Evolutionary conservation across 257 asterid species (phyloP).

Genomic region (Plantago elongata): DNA sequence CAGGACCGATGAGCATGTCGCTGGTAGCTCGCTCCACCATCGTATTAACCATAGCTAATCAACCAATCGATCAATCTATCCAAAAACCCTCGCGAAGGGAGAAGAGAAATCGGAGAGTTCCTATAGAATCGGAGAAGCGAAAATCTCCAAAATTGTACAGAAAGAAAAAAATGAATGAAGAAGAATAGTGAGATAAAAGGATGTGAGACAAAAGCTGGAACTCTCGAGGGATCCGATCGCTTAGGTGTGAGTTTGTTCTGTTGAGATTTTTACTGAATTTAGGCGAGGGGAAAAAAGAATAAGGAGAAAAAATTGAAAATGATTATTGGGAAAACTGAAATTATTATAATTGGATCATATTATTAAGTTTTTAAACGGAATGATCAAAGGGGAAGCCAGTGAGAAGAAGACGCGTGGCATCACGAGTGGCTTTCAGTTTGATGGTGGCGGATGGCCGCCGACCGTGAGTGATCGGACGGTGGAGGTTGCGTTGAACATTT

Average conservation of each 20-base stretch:
- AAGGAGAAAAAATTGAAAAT: background rate
- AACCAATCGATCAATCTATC: slow-evolving; percentile 20
- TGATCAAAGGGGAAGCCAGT: slow-evolving; percentile 12
- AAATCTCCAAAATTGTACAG: too few species aligned
- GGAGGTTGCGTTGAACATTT: slow-evolving; percentile 19
- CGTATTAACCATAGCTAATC: slow-evolving; percentile 65
- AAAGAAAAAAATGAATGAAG: too few species aligned
- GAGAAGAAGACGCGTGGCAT: slow-evolving; percentile 27
- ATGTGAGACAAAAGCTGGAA: slow-evolving; percentile 16
- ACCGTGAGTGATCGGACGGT: slow-evolving; percentile 38
- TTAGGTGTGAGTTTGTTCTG: slow-evolving; percentile 28
- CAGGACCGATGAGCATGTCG: slow-evolving; percentile 97
- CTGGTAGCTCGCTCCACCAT: slow-evolving; percentile 97
- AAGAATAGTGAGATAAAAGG: background rate
- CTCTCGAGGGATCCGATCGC: slow-evolving; percentile 44
- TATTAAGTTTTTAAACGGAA: slow-evolving; percentile 16
- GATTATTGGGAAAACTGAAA: background rate
- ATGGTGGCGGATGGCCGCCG: slow-evolving; percentile 37
- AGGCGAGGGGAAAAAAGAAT: slow-evolving; percentile 9
- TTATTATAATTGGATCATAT: background rate
- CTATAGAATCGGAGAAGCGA: background rate
- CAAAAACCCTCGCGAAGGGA: slow-evolving; percentile 2
- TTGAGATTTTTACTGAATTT: slow-evolving; percentile 28
- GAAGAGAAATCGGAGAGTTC: slow-evolving; percentile 7
- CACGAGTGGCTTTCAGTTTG: slow-evolving; percentile 1